Evolutionary conservation across 495 filamentous ascomycete genomes (phyloP).

Genomic region (Parmelia sp.): DNA sequence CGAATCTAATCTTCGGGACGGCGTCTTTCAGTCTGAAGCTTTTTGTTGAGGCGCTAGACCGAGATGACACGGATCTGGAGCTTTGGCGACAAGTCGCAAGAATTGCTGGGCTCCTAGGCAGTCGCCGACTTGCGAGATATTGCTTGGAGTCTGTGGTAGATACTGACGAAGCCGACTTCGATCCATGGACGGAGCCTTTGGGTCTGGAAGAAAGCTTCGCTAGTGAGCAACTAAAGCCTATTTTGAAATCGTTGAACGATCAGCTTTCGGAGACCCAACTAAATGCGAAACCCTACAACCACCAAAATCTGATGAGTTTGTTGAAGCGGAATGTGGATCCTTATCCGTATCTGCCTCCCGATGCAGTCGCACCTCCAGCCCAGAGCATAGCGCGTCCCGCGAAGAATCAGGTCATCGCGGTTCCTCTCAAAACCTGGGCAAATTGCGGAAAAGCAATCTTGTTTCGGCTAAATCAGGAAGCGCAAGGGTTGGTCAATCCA

Average conservation of each 20-base stretch:
- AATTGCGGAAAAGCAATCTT: slow-evolving; percentile 54
- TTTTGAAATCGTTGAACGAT: slow-evolving; percentile 65
- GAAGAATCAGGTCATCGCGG: slow-evolving; percentile 29
- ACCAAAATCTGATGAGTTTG: slow-evolving; percentile 54
- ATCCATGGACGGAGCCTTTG: slow-evolving; percentile 64
- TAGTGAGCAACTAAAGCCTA: slow-evolving; percentile 64
- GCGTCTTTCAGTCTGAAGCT: slow-evolving; percentile 41
- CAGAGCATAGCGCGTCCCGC: slow-evolving; percentile 28
- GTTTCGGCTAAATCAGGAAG: slow-evolving; percentile 41
- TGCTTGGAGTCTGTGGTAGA: slow-evolving; percentile 89
- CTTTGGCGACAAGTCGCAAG: slow-evolving; percentile 86
- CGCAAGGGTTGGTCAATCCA: slow-evolving; percentile 32
- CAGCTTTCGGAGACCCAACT: slow-evolving; percentile 58
- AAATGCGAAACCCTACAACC: slow-evolving; percentile 51
- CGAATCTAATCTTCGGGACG: slow-evolving; percentile 1
- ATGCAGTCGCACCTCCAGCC: slow-evolving; percentile 21
- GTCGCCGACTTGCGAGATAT: slow-evolving; percentile 70
- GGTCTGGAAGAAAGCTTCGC: slow-evolving; percentile 83
- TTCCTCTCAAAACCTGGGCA: slow-evolving; percentile 40
- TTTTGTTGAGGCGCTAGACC: slow-evolving; percentile 72
- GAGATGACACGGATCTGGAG: slow-evolving; percentile 87
- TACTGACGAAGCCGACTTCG: slow-evolving; percentile 67
- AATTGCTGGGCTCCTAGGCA: slow-evolving; percentile 67
- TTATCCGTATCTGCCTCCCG: slow-evolving; percentile 67
- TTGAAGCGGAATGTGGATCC: slow-evolving; percentile 66